phyloP scores from a whole-genome alignment of 1,284 basidiomycete genomes.

The Papiliotrema flavescens region DNA sequence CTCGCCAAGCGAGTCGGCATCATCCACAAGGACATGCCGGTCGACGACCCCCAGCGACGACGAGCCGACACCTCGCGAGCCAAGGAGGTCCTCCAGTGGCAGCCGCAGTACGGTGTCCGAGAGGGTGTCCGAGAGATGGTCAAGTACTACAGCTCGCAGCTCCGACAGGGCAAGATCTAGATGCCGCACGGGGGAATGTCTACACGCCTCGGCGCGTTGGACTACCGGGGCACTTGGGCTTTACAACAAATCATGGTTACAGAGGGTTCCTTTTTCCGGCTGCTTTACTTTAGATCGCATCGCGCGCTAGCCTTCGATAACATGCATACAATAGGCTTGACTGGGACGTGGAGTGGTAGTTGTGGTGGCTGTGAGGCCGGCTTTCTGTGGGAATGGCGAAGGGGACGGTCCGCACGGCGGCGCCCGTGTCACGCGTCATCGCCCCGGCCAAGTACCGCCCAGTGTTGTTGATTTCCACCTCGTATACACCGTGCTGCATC shows the following conservation, averaged over 20 bases:
- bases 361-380: no score
- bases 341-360: no score
- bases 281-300: no score
- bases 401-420: no score
- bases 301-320: no score
- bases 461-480: not conserved
- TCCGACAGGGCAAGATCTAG: conserved; percentile 26
- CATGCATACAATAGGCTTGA: no score
- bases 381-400: no score
- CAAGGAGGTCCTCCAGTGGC: conserved; percentile 79
- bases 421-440: no score
- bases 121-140: conserved; percentile 30
- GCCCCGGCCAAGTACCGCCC: no score
- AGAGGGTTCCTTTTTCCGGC: no score
- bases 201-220: not conserved
- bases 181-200: not conserved
- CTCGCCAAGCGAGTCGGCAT: conserved; percentile 62
- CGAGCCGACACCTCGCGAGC: conserved; percentile 89
- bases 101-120: conserved; percentile 67
- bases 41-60: conserved; percentile 91
- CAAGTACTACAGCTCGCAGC: conserved; percentile 23
- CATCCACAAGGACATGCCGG: conserved; percentile 78
- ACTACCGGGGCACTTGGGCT: no score
- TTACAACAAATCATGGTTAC: no score
- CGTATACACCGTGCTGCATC: not conserved